Conservation (phyloP, 306 rosid genomes). For the Prunus davidiana region DNA sequence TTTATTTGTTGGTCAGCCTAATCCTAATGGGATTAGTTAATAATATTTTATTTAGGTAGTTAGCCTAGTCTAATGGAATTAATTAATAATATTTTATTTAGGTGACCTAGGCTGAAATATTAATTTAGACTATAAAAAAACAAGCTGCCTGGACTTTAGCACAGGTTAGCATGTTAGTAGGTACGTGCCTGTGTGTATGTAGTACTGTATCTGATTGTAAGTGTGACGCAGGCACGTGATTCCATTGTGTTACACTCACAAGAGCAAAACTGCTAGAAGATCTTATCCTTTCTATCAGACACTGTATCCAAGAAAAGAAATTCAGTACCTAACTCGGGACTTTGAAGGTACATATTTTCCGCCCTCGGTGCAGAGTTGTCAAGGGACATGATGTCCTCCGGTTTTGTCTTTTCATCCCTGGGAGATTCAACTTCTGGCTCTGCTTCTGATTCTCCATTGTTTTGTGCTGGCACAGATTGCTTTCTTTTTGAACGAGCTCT, state of each 20-base stretch:
- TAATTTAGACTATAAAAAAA: too few relatives aligned
- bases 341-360: slow-evolving; percentile 38
- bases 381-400: slow-evolving; percentile 26
- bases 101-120: too few relatives aligned
- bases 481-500: slow-evolving; percentile 80
- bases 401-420: slow-evolving; percentile 41
- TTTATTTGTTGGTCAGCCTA: too few relatives aligned
- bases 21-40: too few relatives aligned
- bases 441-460: slow-evolving; percentile 35
- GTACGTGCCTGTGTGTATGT: too few relatives aligned
- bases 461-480: slow-evolving; percentile 35
- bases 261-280: slow-evolving; percentile 7
- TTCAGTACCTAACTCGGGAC: slow-evolving; percentile 43
- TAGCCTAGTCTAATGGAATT: too few relatives aligned
- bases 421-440: slow-evolving; percentile 52
- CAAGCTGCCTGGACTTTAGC: too few relatives aligned
- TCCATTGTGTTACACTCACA: background rate
- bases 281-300: background rate
- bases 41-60: too few relatives aligned
- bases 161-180: too few relatives aligned
- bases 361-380: slow-evolving; percentile 34
- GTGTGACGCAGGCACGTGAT: background rate
- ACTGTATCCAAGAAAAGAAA: slow-evolving; percentile 4
- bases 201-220: background rate
- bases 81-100: too few relatives aligned